Base-by-base conservation (phyloP, 306 rosid species). In the Vigna trinervia region DNA sequence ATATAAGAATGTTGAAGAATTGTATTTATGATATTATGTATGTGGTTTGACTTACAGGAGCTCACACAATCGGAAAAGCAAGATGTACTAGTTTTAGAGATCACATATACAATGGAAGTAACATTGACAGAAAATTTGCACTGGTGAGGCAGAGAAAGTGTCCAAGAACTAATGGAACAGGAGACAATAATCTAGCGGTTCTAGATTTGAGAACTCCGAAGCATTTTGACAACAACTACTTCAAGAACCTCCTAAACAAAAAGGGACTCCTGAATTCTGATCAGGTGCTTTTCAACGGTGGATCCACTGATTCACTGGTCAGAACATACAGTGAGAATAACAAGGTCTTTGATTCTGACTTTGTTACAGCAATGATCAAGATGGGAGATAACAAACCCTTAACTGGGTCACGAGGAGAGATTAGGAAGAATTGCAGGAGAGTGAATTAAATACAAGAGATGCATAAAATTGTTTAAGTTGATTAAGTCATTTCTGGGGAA, bases 261-360 rank as follows among this genome's bases (percentile, higher is more conserved):
- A 90, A 70, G 69, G 97, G 97, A 2, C 88, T 94, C 54, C 92
- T 94, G 7, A 91, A 86, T 59, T 89, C 93, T 47, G 98, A 94
- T 74, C 97, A 94, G 12, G 70, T 46, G 1, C 74, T 94, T 6
- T 86, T 77, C 75, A 83, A 86, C 48, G 96, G 97, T 2, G 97
- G 96, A 26, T 78, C 98, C 12, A 82, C 97, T 0, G 90, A 86
- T 72, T 90, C 94, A 2, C 50, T 92, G 22, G 97, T 94, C 15
- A 75, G 70, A 65, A 65, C 60, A 0, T 94, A 89, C 77, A 79
- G 87, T 69, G 12, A 47, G 17, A 71, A 86, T 12, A 28, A 36
- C 2, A 36, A 71, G 20, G 22, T 80, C 68, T 94, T 92, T 67
- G 8, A 74, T 6, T 28, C 81, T 0, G 94, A 92, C 82, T 94